Evolutionary conservation across 768 basidiomycete species (phyloP).

Genomic region (Inosperma sp.): DNA sequence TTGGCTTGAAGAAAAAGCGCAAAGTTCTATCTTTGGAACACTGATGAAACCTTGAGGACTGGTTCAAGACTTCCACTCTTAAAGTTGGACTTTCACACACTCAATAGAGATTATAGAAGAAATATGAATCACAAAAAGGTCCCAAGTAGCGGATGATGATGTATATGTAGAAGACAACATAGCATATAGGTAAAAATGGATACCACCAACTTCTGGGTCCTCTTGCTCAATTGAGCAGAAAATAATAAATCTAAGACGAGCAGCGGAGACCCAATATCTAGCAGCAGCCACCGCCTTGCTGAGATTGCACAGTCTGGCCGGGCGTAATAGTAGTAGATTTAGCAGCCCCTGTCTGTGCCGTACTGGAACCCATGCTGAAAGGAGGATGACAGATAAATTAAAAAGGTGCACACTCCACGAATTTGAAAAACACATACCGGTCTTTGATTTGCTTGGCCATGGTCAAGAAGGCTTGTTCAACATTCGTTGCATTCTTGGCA

Average conservation of each 20-base stretch:
- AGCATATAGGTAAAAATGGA: constrained; percentile 28
- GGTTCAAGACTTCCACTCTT: no score
- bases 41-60: no score
- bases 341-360: constrained; percentile 66
- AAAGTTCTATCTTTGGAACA: no score
- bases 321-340: constrained; percentile 84
- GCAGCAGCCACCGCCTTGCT: constrained; percentile 74
- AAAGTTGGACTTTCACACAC: no score
- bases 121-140: no score
- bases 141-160: no score
- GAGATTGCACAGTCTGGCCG: constrained; percentile 78
- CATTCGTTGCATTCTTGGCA: constrained; percentile 98
- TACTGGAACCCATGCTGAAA: constrained; percentile 77
- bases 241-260: constrained; percentile 9
- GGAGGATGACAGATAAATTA: neutral
- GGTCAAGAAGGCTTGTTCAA: constrained; percentile 98
- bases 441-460: constrained; percentile 97
- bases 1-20: no score
- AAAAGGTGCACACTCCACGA: neutral
- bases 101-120: no score
- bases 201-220: constrained; percentile 4
- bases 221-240: constrained; percentile 7
- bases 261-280: constrained; percentile 34
- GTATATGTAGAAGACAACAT: constrained; percentile 36
- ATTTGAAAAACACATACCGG: constrained; percentile 46